Evolutionary conservation across 179 eudicot species (phyloP).

Genomic region (Camellia oleifera): DNA sequence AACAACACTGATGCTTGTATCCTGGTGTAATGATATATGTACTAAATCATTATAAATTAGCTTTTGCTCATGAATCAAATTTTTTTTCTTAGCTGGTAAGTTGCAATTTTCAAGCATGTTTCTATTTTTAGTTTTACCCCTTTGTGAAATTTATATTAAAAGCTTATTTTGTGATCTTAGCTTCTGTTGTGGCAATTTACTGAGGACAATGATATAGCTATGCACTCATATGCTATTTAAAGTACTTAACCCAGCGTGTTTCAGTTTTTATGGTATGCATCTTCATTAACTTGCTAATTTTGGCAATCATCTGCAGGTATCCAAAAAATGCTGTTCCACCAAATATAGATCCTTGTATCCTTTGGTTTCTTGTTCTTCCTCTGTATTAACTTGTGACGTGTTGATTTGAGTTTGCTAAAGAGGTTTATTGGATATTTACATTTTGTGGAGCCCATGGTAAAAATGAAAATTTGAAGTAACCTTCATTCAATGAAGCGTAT

Average conservation of each 20-base stretch:
- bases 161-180: conserved; percentile 3
- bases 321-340: too few relatives aligned
- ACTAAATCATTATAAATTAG: neutral
- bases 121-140: neutral
- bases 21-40: neutral
- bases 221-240: neutral
- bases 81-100: neutral
- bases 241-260: neutral
- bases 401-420: neutral
- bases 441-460: neutral
- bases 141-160: conserved; percentile 7
- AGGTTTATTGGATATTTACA: neutral
- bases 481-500: neutral
- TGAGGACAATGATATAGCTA: neutral
- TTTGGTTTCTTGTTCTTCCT: conserved; percentile 25
- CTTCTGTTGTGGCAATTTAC: neutral
- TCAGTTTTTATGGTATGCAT: conserved; percentile 2
- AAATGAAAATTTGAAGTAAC: neutral
- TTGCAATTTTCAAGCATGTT: neutral
- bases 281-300: conserved; percentile 12
- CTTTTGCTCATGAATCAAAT: neutral
- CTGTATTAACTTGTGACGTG: neutral
- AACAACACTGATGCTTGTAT: neutral
- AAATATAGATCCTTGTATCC: conserved; percentile 53
- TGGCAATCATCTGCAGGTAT: conserved; percentile 43